Conservation (phyloP, 371 early-diverging fungal genomes). For the Mortierella sp. region DNA sequence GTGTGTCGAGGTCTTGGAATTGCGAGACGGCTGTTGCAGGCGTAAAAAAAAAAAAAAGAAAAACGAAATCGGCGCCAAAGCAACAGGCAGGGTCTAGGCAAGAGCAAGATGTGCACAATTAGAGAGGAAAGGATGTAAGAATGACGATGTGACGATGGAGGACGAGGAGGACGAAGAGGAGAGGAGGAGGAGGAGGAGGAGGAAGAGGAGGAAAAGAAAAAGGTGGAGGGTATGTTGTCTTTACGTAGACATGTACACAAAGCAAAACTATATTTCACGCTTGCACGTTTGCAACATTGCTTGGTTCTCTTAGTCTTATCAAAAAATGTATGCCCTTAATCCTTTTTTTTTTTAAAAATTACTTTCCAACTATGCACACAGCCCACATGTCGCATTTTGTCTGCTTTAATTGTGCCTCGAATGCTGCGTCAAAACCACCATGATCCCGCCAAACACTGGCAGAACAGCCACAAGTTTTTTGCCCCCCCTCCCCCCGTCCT, state of each 20-base stretch:
- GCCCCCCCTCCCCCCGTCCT: neutral
- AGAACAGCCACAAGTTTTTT: no score
- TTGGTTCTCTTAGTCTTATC: no score
- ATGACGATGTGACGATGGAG: neutral
- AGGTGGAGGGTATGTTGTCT: neutral
- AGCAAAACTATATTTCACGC: no score
- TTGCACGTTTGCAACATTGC: no score
- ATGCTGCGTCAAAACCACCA: no score
- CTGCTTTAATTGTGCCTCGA: no score
- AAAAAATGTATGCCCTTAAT: no score
- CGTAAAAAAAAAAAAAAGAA: neutral
- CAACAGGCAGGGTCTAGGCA: neutral
- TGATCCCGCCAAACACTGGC: neutral
- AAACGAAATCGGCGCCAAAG: neutral
- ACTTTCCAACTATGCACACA: no score
- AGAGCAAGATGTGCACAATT: neutral
- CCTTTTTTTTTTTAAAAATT: no score
- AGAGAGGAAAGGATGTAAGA: slow-evolving; percentile 4
- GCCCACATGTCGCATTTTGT: no score
- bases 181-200: neutral
- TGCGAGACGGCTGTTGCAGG: slow-evolving; percentile 1
- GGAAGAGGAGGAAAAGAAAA: neutral
- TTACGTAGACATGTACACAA: no score
- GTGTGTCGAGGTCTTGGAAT: neutral
- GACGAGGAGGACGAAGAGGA: neutral